Percentiles rank a stretch among this genome's conserved stretches.
phyloP scores from a whole-genome alignment of 2,329 filamentous ascomycete genomes.

The Colletotrichum tropicale region DNA sequence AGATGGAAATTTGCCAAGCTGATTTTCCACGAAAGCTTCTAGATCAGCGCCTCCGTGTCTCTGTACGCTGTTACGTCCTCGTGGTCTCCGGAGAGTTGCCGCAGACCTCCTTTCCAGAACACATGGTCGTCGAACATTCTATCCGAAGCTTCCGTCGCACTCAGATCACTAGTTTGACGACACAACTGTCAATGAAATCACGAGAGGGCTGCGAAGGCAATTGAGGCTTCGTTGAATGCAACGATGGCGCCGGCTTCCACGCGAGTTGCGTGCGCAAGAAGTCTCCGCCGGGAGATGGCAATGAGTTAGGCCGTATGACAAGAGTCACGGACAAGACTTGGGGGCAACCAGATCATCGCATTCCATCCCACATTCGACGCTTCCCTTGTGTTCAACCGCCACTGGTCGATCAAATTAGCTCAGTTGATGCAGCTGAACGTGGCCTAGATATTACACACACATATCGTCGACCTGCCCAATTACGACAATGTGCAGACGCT shows the following conservation, averaged over 20 bases:
- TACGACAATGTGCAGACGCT: not conserved
- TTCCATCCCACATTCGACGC: not conserved
- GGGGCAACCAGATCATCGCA: not conserved
- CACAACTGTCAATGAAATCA: not conserved
- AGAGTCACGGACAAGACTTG: not conserved
- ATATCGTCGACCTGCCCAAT: not conserved
- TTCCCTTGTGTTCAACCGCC: not conserved
- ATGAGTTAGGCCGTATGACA: not conserved
- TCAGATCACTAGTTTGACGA: not conserved
- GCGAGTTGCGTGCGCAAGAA: not conserved
- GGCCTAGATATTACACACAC: not conserved
- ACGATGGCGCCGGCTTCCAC: not conserved
- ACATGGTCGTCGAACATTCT: not conserved
- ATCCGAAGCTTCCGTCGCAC: not conserved
- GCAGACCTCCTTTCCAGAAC: not conserved
- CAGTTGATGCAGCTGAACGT: not conserved
- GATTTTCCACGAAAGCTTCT: not conserved
- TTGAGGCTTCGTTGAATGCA: not conserved
- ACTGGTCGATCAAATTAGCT: not conserved
- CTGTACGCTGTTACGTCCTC: not conserved
- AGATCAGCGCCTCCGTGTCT: not conserved
- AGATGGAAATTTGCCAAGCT: not conserved
- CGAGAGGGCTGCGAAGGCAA: not conserved
- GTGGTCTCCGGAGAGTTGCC: not conserved
- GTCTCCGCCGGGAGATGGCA: not conserved